Evolutionary conservation across 2,329 filamentous ascomycete genomes (phyloP), one percentile per base, ranked within the genome.

Genomic region (Ascomycota sp.): DNA sequence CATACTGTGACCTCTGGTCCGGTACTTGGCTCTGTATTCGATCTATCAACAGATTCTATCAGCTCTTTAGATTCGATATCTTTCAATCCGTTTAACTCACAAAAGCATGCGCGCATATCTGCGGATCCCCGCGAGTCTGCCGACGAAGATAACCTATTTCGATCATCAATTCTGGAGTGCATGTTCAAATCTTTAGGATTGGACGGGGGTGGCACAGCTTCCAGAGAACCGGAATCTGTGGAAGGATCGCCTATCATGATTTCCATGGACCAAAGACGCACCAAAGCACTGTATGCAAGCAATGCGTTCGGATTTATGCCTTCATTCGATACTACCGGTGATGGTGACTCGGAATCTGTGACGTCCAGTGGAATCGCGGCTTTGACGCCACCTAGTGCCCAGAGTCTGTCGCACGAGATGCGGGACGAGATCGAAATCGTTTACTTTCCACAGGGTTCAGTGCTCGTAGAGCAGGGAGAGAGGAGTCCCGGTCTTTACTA

Each of bases 401-500:
- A 81, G 31, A 53, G 61, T 4, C 55, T 86, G 5, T 68, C 71
- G 4, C 72, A 82, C 34, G 86, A 95, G 36, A 67, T 95, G 53
- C 77, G 76, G 37, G 76, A 92, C 36, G 89, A 98, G 31, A 70
- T 95, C 3, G 89, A 98, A 46, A 94, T 98, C 38, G 89, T 98
- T 5, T 95, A 80, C 55, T 98, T 98, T 39, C 86, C 85, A 0
- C 81, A 95, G 48, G 85, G 80, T 3, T 86, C 89, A 2, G 78
- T 98, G 1, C 63, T 98, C 11, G 85, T 98, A 0, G 89, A 98
- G 45, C 85, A 95, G 54, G 86, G 89, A 8, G 89, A 98, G 49
- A 69, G 89, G n/a, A 93, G 91, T 41, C 89, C 89, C 0, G 89
- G 89, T 0, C 51, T 98, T 1, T 98, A 98, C 55, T 98, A 98